phyloP scores from a whole-genome alignment of 805 yeast species.

The Monosporozyma servazzii region DNA sequence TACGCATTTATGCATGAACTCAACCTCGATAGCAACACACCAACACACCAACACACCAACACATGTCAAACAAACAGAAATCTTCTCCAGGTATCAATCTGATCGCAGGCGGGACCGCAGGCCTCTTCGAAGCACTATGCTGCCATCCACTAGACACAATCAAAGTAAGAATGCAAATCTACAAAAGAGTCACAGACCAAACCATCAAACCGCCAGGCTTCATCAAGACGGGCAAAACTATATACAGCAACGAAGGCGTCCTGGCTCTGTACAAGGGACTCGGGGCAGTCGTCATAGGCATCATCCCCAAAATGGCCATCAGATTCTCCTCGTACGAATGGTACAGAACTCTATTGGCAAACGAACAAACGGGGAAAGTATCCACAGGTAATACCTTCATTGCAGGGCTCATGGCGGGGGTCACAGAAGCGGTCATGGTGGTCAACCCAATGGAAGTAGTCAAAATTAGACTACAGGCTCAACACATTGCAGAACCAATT shows the following conservation, averaged over 20 bases:
- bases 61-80: constrained; percentile 26
- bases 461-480: constrained; percentile 93
- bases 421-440: constrained; percentile 88
- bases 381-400: constrained; percentile 68
- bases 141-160: constrained; percentile 98
- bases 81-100: constrained; percentile 51
- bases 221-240: constrained; percentile 66
- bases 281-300: constrained; percentile 95
- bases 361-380: constrained; percentile 51
- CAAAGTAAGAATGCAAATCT: constrained; percentile 94
- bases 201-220: constrained; percentile 70
- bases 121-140: constrained; percentile 91
- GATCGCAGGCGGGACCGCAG: constrained; percentile 95
- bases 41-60: not conserved
- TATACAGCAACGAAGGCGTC: constrained; percentile 71
- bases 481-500: constrained; percentile 49
- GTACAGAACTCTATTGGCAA: constrained; percentile 61
- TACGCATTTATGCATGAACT: too few species aligned
- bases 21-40: too few species aligned
- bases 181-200: constrained; percentile 46
- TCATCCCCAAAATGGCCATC: constrained; percentile 97
- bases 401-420: constrained; percentile 96
- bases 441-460: constrained; percentile 98
- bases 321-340: constrained; percentile 91
- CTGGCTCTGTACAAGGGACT: constrained; percentile 88